Evolutionary conservation across 1,139 yeast genomes (phyloP).

Genomic region (Hansenula lynferdii): DNA sequence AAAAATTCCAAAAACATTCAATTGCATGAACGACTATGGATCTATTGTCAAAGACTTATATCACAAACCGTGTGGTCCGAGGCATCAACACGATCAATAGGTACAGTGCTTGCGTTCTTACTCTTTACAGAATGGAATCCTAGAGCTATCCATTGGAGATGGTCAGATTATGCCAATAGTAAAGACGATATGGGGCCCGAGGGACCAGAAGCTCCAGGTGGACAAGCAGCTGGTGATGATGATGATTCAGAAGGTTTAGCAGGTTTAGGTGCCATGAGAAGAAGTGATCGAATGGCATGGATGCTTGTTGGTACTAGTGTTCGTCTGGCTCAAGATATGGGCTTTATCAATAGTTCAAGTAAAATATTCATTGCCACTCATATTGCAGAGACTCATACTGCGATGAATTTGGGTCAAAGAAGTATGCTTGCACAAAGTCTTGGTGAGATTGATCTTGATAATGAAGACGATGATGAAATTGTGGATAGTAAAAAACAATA

Average conservation of each 20-base stretch:
- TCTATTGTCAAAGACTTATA: slow-evolving; percentile 73
- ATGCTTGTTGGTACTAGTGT: slow-evolving; percentile 88
- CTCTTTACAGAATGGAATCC: slow-evolving; percentile 96
- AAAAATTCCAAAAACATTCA: slow-evolving; percentile 41
- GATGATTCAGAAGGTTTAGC: slow-evolving; percentile 48
- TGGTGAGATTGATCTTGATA: slow-evolving; percentile 56
- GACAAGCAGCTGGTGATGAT: slow-evolving; percentile 7
- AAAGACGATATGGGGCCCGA: slow-evolving; percentile 18
- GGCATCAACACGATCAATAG: slow-evolving; percentile 82
- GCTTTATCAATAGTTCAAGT: slow-evolving; percentile 68
- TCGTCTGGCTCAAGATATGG: slow-evolving; percentile 83
- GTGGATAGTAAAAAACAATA: slow-evolving; percentile 16
- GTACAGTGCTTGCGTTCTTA: slow-evolving; percentile 79
- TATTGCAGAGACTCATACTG: slow-evolving; percentile 72
- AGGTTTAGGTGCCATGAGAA: slow-evolving; percentile 79
- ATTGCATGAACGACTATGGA: slow-evolving; percentile 78
- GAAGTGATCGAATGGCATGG: slow-evolving; percentile 92
- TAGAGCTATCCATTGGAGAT: slow-evolving; percentile 84
- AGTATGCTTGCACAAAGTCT: slow-evolving; percentile 66
- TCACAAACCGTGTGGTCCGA: slow-evolving; percentile 95
- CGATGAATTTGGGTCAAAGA: slow-evolving; percentile 65
- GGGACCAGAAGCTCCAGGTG: slow-evolving; percentile 2
- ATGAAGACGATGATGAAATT: slow-evolving; percentile 34
- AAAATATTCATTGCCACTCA: slow-evolving; percentile 81
- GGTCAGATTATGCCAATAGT: slow-evolving; percentile 80